phyloP scores from a whole-genome alignment of 2,329 filamentous ascomycete species.

The Purpureocillium takamizusanense region DNA sequence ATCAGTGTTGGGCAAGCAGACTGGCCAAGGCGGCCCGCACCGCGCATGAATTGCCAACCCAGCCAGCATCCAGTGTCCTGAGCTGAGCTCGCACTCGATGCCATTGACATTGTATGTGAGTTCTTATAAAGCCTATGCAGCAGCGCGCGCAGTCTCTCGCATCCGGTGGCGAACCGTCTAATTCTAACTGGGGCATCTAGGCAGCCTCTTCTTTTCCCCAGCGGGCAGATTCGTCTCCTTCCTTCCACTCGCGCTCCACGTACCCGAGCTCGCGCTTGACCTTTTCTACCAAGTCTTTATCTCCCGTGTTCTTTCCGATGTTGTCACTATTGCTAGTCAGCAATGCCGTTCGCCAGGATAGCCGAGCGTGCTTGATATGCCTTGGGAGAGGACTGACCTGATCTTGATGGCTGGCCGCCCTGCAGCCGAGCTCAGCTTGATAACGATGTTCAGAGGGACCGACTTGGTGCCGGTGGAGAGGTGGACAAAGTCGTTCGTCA shows the following conservation, averaged over 20 bases:
- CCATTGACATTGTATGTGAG: too few relatives aligned
- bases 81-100: too few relatives aligned
- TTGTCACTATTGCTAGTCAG: conserved; percentile 51
- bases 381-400: conserved; percentile 30
- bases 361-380: neutral
- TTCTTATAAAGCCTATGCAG: too few relatives aligned
- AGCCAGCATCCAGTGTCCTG: too few relatives aligned
- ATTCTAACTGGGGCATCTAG: neutral
- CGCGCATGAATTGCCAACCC: too few relatives aligned
- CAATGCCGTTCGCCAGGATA: neutral
- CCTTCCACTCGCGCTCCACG: conserved; percentile 72
- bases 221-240: conserved; percentile 72
- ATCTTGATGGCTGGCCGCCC: conserved; percentile 86
- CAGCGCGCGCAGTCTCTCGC: too few relatives aligned
- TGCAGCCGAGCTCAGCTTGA: conserved; percentile 82
- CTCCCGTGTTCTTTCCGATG: conserved; percentile 87
- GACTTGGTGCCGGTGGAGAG: conserved; percentile 71
- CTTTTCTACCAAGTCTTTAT: conserved; percentile 65
- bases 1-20: too few relatives aligned
- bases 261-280: conserved; percentile 86
- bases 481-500: conserved; percentile 89
- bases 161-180: too few relatives aligned
- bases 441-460: conserved; percentile 89
- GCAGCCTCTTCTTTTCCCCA: conserved; percentile 55
- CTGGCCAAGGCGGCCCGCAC: too few relatives aligned